Percentiles rank a stretch among this genome's conserved stretches.
phyloP scores from a whole-genome alignment of 23 red algal genomes.

The Cyanidium caldarium region DNA sequence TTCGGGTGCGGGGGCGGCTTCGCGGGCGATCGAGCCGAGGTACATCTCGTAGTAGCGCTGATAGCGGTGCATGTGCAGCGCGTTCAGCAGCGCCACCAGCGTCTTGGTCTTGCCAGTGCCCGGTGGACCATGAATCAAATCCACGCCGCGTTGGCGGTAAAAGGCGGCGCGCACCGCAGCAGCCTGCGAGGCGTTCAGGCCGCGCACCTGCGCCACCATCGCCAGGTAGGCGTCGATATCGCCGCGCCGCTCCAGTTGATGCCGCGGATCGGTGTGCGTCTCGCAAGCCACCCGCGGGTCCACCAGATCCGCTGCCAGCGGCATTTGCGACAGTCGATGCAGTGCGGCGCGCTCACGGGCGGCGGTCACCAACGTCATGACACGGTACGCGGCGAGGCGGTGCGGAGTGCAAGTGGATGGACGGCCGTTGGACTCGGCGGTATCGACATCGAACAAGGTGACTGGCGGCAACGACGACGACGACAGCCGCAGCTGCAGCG shows the following conservation, averaged over 20 bases:
- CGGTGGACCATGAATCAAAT: conserved; percentile 32
- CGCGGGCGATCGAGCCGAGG: background rate
- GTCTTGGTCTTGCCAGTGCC: conserved; percentile 94
- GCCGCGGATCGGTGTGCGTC: too few relatives aligned
- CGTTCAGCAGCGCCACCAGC: conserved; percentile 38
- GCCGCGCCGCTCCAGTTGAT: too few relatives aligned
- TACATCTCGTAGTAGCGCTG: background rate
- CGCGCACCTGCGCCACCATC: background rate
- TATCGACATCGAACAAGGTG: too few relatives aligned
- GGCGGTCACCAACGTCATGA: too few relatives aligned
- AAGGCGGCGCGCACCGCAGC: background rate
- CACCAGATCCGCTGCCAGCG: background rate
- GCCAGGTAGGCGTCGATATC: background rate
- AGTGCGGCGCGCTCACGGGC: too few relatives aligned
- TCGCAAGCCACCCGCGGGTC: too few relatives aligned
- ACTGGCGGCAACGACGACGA: too few relatives aligned
- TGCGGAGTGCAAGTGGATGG: too few relatives aligned
- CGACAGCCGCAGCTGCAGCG: too few relatives aligned
- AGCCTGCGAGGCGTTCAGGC: background rate
- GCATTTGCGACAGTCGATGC: too few relatives aligned
- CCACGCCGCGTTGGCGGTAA: background rate
- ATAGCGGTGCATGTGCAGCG: conserved; percentile 8
- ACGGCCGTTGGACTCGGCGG: too few relatives aligned
- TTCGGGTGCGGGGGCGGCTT: background rate
- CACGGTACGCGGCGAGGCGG: too few relatives aligned